These are phyloP conservation scores for Teratosphaeria viscida DNA, from an alignment of 2,329 filamentous ascomycete genomes.

Conservation along the genomic window DNA sequence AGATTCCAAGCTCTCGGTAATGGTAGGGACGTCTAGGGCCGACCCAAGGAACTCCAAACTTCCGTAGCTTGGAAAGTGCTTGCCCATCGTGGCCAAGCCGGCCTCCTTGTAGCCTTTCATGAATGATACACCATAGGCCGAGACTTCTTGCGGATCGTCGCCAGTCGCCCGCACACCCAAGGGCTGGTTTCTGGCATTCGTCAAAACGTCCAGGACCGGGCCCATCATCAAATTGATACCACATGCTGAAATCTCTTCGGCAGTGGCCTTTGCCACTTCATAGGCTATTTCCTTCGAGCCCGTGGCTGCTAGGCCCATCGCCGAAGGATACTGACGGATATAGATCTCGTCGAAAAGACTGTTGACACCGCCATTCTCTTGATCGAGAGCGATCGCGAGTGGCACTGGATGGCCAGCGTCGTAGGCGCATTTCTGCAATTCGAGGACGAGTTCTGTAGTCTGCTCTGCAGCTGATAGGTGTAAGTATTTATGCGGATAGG, in stretches of 20 bases:
- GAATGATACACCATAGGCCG: slow-evolving; percentile 79
- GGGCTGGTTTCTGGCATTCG: slow-evolving; percentile 83
- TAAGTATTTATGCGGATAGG: slow-evolving; percentile 13
- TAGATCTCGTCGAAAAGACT: slow-evolving; percentile 92
- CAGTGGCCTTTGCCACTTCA: slow-evolving; percentile 84
- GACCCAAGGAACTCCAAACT: slow-evolving; percentile 90
- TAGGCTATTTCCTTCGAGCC: slow-evolving; percentile 77
- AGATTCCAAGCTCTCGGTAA: slow-evolving; percentile 88
- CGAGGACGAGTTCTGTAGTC: slow-evolving; percentile 75
- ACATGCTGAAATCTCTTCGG: slow-evolving; percentile 81
- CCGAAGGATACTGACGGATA: slow-evolving; percentile 91
- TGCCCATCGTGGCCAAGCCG: slow-evolving; percentile 79
- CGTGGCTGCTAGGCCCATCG: slow-evolving; percentile 93
- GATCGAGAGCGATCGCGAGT: slow-evolving; percentile 81
- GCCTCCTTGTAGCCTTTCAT: slow-evolving; percentile 90
- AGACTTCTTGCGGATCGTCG: slow-evolving; percentile 91
- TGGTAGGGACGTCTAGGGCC: slow-evolving; percentile 84
- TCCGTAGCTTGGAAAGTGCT: slow-evolving; percentile 93
- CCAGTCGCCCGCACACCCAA: slow-evolving; percentile 81
- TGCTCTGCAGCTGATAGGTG: slow-evolving; percentile 67
- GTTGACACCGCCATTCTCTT: slow-evolving; percentile 97
- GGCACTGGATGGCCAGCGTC: slow-evolving; percentile 84
- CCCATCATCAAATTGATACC: slow-evolving; percentile 95
- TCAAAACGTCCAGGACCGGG: slow-evolving; percentile 85
- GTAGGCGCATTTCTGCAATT: slow-evolving; percentile 84